Conservation (phyloP, 1,139 yeast species). For the Taiozyma sp. region DNA sequence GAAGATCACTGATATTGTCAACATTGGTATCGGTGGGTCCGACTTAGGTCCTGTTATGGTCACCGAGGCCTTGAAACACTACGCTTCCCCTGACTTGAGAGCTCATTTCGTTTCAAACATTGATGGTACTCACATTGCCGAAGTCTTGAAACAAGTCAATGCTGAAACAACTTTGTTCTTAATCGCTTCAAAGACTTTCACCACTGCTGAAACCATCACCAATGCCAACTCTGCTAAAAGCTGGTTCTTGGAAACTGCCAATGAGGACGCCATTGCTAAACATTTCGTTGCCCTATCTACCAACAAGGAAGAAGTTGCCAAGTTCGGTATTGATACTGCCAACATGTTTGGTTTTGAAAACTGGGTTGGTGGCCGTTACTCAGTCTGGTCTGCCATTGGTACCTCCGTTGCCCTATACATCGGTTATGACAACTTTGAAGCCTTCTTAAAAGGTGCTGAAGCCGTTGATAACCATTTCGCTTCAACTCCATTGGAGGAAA, state of each 20-base stretch:
- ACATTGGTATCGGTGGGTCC: slow-evolving; percentile 98
- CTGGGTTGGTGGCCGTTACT: slow-evolving; percentile 99
- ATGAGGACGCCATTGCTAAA: slow-evolving; percentile 79
- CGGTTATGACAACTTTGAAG: slow-evolving; percentile 90
- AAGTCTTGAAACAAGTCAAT: slow-evolving; percentile 69
- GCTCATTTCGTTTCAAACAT: slow-evolving; percentile 97
- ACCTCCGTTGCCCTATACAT: slow-evolving; percentile 91
- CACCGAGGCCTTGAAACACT: slow-evolving; percentile 93
- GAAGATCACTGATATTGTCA: slow-evolving; percentile 87
- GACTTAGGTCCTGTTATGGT: slow-evolving; percentile 99
- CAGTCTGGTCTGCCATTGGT: slow-evolving; percentile 99
- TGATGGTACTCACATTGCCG: slow-evolving; percentile 97
- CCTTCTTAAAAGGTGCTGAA: slow-evolving; percentile 94
- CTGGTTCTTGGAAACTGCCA: slow-evolving; percentile 82
- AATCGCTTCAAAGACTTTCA: slow-evolving; percentile 96
- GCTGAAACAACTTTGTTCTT: slow-evolving; percentile 93
- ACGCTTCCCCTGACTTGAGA: slow-evolving; percentile 67
- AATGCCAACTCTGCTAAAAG: slow-evolving; percentile 92
- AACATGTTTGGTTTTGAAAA: slow-evolving; percentile 98
- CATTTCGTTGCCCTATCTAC: slow-evolving; percentile 97
- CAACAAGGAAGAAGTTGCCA: slow-evolving; percentile 83
- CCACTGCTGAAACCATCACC: slow-evolving; percentile 96
- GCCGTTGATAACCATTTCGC: slow-evolving; percentile 91
- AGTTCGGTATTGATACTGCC: slow-evolving; percentile 94
- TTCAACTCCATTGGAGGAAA: slow-evolving; percentile 79